These are phyloP conservation scores for Herpetomonas samuelpessoai DNA, from an alignment of 208 protist genomes.

Conservation along the genomic window DNA sequence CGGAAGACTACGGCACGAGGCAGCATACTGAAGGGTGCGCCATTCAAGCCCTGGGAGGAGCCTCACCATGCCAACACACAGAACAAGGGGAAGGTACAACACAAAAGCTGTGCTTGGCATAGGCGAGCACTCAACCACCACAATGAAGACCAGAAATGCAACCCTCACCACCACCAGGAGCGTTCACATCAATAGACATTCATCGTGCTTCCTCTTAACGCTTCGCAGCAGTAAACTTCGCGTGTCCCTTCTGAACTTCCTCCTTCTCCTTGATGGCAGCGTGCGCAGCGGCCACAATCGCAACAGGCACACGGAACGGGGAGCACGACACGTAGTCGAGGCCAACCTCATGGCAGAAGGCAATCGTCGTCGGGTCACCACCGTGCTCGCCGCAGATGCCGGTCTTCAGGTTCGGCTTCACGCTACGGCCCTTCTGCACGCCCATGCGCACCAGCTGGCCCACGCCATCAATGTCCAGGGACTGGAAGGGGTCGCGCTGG, in stretches of 20 bases:
- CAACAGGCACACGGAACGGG: slow-evolving; percentile 94
- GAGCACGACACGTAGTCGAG: slow-evolving; percentile 96
- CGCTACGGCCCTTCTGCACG: slow-evolving; percentile 73
- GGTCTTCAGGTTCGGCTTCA: slow-evolving; percentile 83
- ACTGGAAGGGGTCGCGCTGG: slow-evolving; percentile 93
- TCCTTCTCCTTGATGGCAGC: slow-evolving; percentile 87
- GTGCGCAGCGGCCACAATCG: slow-evolving; percentile 93
- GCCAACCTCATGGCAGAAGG: slow-evolving; percentile 91
- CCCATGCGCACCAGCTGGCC: slow-evolving; percentile 90
- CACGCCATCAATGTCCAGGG: slow-evolving; percentile 92
- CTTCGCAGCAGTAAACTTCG: slow-evolving; percentile 37
- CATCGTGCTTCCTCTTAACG: slow-evolving; percentile 24
- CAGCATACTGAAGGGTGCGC: no score
- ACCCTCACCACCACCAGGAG: no score
- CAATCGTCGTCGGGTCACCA: slow-evolving; percentile 91
- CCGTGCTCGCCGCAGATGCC: slow-evolving; percentile 96
- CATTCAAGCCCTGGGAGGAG: no score
- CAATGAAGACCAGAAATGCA: no score
- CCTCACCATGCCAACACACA: no score
- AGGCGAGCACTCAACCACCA: no score
- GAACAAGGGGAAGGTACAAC: no score
- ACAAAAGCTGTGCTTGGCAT: no score
- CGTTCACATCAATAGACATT: no score
- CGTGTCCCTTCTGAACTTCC: slow-evolving; percentile 26
- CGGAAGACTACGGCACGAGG: no score